Evolutionary conservation across 257 asterid species (phyloP).

Genomic region (Nemophila menziesii): DNA sequence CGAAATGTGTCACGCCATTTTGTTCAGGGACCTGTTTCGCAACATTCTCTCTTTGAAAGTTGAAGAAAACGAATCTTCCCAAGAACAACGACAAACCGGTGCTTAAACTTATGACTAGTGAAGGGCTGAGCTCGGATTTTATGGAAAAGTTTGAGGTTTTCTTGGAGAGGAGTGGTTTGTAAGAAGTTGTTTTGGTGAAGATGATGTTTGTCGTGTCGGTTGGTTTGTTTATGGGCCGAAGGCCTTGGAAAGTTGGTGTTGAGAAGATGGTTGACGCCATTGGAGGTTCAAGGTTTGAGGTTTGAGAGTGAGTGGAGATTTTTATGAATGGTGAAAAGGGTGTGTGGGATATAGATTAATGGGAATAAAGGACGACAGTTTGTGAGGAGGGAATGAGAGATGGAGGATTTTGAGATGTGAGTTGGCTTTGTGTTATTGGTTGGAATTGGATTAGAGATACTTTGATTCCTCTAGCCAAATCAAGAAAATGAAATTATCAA

Average conservation of each 20-base stretch:
- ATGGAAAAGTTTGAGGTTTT: constrained; percentile 14
- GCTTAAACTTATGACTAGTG: constrained; percentile 64
- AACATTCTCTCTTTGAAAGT: constrained; percentile 71
- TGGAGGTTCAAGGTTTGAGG: not conserved
- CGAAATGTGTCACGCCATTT: constrained; percentile 62
- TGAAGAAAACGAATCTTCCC: constrained; percentile 74
- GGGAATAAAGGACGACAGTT: not conserved
- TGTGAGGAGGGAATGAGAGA: not conserved
- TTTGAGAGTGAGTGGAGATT: not conserved
- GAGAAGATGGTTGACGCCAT: constrained; percentile 60
- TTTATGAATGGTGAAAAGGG: constrained; percentile 1
- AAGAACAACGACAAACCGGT: constrained; percentile 66
- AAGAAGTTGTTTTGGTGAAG: constrained; percentile 14
- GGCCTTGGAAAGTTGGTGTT: constrained; percentile 55
- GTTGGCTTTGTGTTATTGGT: constrained; percentile 2
- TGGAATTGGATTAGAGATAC: not conserved
- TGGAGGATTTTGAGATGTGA: not conserved
- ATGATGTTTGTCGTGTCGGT: constrained; percentile 19
- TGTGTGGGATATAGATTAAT: constrained; percentile 3
- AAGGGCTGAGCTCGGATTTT: constrained; percentile 54
- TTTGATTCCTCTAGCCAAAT: too few species aligned
- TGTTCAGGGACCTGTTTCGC: constrained; percentile 78
- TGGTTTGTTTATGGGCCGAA: constrained; percentile 48
- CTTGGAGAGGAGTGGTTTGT: constrained; percentile 11
- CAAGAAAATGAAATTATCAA: too few species aligned